Percentiles rank a stretch among this genome's conserved stretches.
phyloP scores from a whole-genome alignment of 1,284 basidiomycete genomes.

The Anthracocystis walkeri region DNA sequence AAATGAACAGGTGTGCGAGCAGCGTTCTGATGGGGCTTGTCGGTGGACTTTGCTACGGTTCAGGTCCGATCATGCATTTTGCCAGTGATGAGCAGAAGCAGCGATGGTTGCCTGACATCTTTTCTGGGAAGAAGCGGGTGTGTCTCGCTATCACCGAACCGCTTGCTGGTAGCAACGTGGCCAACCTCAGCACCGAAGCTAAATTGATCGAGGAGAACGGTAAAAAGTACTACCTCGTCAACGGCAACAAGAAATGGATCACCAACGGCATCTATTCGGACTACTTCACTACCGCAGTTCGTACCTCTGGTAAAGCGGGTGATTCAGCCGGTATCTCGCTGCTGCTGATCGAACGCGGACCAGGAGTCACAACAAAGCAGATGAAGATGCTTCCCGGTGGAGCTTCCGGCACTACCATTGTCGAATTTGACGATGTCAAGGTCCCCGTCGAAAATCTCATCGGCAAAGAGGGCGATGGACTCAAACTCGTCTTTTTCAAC shows the following conservation, averaged over 20 bases:
- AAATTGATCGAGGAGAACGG: slow-evolving; percentile 63
- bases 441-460: slow-evolving; percentile 69
- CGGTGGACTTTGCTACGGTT: slow-evolving; percentile 43
- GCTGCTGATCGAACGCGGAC: slow-evolving; percentile 63
- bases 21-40: slow-evolving; percentile 45
- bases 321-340: slow-evolving; percentile 69
- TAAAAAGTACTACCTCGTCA: slow-evolving; percentile 69
- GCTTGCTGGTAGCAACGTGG: slow-evolving; percentile 69
- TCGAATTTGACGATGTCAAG: slow-evolving; percentile 68
- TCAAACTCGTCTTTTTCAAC: slow-evolving; percentile 55
- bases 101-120: slow-evolving; percentile 54
- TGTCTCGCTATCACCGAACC: slow-evolving; percentile 66
- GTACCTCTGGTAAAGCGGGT: slow-evolving; percentile 69
- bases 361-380: slow-evolving; percentile 59
- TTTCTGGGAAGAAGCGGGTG: slow-evolving; percentile 56
- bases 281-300: slow-evolving; percentile 67
- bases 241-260: slow-evolving; percentile 70
- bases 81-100: slow-evolving; percentile 53
- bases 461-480: slow-evolving; percentile 63
- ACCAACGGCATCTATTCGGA: slow-evolving; percentile 68
- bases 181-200: slow-evolving; percentile 65
- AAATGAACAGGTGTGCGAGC: slow-evolving; percentile 53
- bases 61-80: slow-evolving; percentile 60
- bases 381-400: slow-evolving; percentile 67
- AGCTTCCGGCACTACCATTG: slow-evolving; percentile 67